Percentiles rank a stretch among this genome's conserved stretches.
Conservation (phyloP, 305 asterid genomes). For the Euphrasia arctica region DNA sequence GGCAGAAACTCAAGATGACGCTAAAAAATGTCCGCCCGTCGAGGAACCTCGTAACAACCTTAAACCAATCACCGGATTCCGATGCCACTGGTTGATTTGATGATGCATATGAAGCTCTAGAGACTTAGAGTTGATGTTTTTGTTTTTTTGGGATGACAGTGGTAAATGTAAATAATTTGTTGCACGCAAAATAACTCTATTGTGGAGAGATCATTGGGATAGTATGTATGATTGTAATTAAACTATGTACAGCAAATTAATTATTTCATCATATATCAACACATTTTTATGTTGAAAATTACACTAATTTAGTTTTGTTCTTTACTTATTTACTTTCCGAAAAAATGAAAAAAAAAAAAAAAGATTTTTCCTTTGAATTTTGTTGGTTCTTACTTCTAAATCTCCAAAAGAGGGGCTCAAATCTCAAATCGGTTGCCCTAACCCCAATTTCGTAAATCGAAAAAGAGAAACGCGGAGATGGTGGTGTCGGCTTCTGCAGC, state of each 20-base stretch:
- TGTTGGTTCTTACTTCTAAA: too few species aligned
- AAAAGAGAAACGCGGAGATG: too few species aligned
- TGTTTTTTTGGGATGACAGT: too few species aligned
- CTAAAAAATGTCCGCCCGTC: slow-evolving; percentile 69
- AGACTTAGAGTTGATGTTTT: background rate
- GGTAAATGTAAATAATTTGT: background rate
- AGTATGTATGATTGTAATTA: slow-evolving; percentile 33
- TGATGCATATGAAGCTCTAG: background rate
- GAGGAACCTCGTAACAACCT: slow-evolving; percentile 42
- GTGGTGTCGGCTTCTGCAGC: background rate
- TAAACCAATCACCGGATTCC: slow-evolving; percentile 44
- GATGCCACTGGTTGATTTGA: background rate
- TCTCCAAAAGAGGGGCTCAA: too few species aligned
- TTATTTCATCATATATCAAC: slow-evolving; percentile 19
- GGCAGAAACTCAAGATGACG: slow-evolving; percentile 89
- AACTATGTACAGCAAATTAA: slow-evolving; percentile 34
- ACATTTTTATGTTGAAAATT: too few species aligned
- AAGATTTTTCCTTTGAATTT: too few species aligned
- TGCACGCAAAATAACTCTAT: slow-evolving; percentile 5
- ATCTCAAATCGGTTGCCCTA: too few species aligned
- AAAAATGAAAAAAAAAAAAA: too few species aligned
- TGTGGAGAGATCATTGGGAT: slow-evolving; percentile 28
- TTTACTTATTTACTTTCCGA: too few species aligned
- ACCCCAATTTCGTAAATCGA: too few species aligned
- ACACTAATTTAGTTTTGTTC: too few species aligned